These are phyloP conservation scores for Calonectria ilicicola DNA, from an alignment of 2,329 filamentous ascomycete genomes.

Conservation along the genomic window DNA sequence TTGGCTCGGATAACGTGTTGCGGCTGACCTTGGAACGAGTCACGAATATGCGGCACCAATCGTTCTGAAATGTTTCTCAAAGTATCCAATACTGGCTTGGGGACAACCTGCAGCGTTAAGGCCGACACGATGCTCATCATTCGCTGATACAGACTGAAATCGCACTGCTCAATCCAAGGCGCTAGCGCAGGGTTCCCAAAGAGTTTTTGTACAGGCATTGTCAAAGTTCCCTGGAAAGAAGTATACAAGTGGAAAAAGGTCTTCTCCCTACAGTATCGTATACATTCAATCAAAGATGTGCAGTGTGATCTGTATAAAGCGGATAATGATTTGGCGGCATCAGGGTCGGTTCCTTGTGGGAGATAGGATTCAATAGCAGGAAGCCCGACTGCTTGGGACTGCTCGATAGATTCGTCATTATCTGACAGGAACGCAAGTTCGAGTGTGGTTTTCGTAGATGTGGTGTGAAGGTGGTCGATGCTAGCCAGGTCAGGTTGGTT, in stretches of 20 bases:
- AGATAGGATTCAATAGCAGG: conserved; percentile 88
- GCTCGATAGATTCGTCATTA: conserved; percentile 61
- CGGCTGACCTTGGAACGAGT: conserved; percentile 88
- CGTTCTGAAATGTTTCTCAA: conserved; percentile 87
- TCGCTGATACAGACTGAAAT: conserved; percentile 95
- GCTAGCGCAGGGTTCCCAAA: conserved; percentile 85
- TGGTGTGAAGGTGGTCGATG: conserved; percentile 70
- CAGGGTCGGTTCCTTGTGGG: conserved; percentile 83
- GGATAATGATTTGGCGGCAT: conserved; percentile 86
- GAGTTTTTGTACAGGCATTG: conserved; percentile 94
- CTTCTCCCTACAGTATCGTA: conserved; percentile 96
- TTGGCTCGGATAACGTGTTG: conserved; percentile 88
- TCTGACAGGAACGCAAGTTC: conserved; percentile 72
- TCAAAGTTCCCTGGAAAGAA: conserved; percentile 95
- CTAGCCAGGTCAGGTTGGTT: conserved; percentile 67
- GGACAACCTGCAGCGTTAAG: conserved; percentile 92
- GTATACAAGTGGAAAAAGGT: conserved; percentile 96
- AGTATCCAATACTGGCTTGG: conserved; percentile 87
- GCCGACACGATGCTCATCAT: conserved; percentile 93
- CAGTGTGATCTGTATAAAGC: conserved; percentile 95
- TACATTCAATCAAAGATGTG: conserved; percentile 93
- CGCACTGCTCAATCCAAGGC: conserved; percentile 94
- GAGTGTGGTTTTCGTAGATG: conserved; percentile 68
- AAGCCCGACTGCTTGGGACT: conserved; percentile 80
- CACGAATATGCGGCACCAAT: conserved; percentile 83